Base-by-base conservation (phyloP, 331 rosid species). In the Arachis monticola region DNA sequence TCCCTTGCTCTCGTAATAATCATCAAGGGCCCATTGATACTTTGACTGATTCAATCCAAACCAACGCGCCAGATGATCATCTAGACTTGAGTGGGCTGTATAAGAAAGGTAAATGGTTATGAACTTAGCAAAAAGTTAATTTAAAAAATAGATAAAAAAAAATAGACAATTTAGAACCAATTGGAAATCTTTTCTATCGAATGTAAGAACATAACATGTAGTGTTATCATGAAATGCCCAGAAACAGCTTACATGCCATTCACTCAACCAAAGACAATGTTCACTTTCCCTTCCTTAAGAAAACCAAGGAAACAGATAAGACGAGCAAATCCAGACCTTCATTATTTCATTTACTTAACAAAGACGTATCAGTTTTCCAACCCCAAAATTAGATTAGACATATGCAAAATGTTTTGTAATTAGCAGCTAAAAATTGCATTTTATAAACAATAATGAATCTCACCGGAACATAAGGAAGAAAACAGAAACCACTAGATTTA, bases 1-100 rank as follows among this genome's bases (percentile, higher is more conserved):
- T 81, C 94, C 99, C 84, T 92, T 95, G 87, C 78, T 92, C 87
- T 95, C 98, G 45, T 87, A 92, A 79, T 90, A 95, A 74, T 95
- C 98, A 83, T 95, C 97, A 45, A 95, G 88, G 41, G 99, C 99
- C 99, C 99, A 95, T 72, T 95, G 99, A 77, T 95, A 95, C 84
- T 90, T 95, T 10, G 99, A 95, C 83, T 95, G 99, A 79, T 95
- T 90, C 82, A 95, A 80, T 69, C 99, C 99, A 81, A 95, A 90
- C 99, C 99, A 95, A 45, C 98, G 96, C 8, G 98, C 97, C 86
- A 95, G 80, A 81, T 92, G 97, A 64, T 90, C 98, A 76, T 95
- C 99, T 87, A 95, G 86, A 83, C 88, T 95, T 10, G 98, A 95
- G 82, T 95, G 98, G 11, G 89, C 99, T 95, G 90, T 73, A 72